Conservation (phyloP, 2,329 filamentous ascomycete species). For the Trichoderma sp. region DNA sequence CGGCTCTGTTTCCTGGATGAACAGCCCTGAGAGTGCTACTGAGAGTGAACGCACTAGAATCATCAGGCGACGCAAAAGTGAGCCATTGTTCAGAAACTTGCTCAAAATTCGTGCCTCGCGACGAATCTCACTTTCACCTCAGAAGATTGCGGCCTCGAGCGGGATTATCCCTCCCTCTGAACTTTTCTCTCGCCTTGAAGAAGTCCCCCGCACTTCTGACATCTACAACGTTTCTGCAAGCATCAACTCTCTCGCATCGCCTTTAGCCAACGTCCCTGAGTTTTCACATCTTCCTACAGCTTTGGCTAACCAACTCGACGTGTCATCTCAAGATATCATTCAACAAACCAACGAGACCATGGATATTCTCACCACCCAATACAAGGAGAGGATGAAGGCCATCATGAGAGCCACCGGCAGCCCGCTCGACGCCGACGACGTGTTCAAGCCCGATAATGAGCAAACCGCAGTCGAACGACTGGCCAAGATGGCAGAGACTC, state of each 20-base stretch:
- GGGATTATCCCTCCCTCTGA: constrained; percentile 3
- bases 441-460: constrained; percentile 40
- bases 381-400: background rate
- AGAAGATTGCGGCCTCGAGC: constrained; percentile 29
- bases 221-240: background rate
- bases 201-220: background rate
- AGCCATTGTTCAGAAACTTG: constrained; percentile 40
- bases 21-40: constrained; percentile 30
- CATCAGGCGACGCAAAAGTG: constrained; percentile 41
- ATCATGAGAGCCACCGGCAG: background rate
- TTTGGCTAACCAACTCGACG: background rate
- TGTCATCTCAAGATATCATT: background rate
- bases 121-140: constrained; percentile 39
- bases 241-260: background rate
- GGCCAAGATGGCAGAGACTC: constrained; percentile 36
- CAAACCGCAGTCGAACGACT: constrained; percentile 35
- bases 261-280: background rate
- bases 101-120: constrained; percentile 32
- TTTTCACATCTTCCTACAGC: background rate
- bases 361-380: constrained; percentile 9
- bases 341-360: background rate
- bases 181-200: background rate
- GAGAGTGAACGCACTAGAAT: constrained; percentile 35
- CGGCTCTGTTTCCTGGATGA: constrained; percentile 38
- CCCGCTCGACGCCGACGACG: constrained; percentile 29